Percentiles rank a stretch among this genome's conserved stretches.
phyloP scores from a whole-genome alignment of 306 rosid genomes.

The Cercis canadensis region DNA sequence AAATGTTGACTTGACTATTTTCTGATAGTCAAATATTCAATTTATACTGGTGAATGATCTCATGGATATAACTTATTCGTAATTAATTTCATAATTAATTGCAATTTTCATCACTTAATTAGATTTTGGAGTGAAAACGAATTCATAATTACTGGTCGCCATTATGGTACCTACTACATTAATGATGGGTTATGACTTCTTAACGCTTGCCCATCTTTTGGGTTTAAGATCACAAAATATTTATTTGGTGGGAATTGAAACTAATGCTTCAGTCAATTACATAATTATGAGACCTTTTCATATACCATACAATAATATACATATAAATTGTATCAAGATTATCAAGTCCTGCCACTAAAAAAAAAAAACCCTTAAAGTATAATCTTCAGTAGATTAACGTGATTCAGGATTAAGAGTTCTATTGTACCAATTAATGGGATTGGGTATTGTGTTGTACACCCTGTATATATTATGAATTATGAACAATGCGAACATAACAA shows the following conservation, averaged over 20 bases:
- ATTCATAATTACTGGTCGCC: constrained; percentile 5
- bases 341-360: too few species aligned
- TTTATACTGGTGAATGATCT: background rate
- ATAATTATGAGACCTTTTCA: constrained; percentile 29
- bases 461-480: too few species aligned
- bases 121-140: background rate
- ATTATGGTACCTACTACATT: constrained; percentile 23
- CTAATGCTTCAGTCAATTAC: constrained; percentile 18
- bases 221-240: constrained; percentile 25
- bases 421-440: too few species aligned
- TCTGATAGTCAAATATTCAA: background rate
- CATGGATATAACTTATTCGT: background rate
- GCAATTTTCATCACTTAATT: too few species aligned
- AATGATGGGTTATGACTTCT: constrained; percentile 26
- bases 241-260: constrained; percentile 30
- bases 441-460: too few species aligned
- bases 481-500: too few species aligned
- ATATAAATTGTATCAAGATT: too few species aligned
- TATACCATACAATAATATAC: background rate
- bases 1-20: constrained; percentile 26
- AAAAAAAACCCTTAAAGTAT: too few species aligned
- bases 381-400: too few species aligned
- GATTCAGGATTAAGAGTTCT: too few species aligned
- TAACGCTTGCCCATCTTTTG: constrained; percentile 13
- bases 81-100: too few species aligned